phyloP scores from a whole-genome alignment of 305 asterid genomes.

The Ilex paraguariensis region DNA sequence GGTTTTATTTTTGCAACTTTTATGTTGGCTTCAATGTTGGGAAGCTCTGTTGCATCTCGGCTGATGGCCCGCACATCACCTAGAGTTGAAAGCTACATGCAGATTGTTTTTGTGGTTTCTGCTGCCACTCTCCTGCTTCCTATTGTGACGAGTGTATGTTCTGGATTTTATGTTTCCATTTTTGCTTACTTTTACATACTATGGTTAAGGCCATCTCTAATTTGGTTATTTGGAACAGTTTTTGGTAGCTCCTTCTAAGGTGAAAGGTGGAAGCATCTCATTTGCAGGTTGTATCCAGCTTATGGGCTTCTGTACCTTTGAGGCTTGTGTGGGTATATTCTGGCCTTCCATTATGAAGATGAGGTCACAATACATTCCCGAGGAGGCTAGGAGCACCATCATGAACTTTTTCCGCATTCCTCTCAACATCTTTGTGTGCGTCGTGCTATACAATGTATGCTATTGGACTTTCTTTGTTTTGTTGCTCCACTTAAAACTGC shows the following conservation, averaged over 20 bases:
- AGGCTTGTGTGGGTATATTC: constrained; percentile 90
- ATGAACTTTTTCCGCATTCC: constrained; percentile 98
- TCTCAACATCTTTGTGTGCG: constrained; percentile 84
- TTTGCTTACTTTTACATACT: constrained; percentile 5
- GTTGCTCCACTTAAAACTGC: not conserved
- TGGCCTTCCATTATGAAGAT: constrained; percentile 99
- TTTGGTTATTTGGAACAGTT: constrained; percentile 41
- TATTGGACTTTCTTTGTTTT: constrained; percentile 4
- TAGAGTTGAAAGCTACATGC: constrained; percentile 95
- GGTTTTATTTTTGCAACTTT: constrained; percentile 94
- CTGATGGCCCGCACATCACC: constrained; percentile 68
- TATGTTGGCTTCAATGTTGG: constrained; percentile 97
- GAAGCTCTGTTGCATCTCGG: constrained; percentile 93
- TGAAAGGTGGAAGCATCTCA: constrained; percentile 68
- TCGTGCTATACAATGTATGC: constrained; percentile 88
- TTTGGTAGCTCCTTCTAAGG: constrained; percentile 56
- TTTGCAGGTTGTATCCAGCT: constrained; percentile 75
- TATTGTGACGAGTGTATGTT: constrained; percentile 59
- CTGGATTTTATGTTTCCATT: constrained; percentile 1
- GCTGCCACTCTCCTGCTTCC: constrained; percentile 88
- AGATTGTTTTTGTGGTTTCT: constrained; percentile 70
- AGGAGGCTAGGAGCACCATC: constrained; percentile 96
- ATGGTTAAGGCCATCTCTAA: constrained; percentile 9
- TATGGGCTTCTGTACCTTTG: constrained; percentile 91
- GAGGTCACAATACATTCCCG: constrained; percentile 97